Conservation (phyloP, 768 basidiomycete genomes). For the Tylopilus subfusipes region DNA sequence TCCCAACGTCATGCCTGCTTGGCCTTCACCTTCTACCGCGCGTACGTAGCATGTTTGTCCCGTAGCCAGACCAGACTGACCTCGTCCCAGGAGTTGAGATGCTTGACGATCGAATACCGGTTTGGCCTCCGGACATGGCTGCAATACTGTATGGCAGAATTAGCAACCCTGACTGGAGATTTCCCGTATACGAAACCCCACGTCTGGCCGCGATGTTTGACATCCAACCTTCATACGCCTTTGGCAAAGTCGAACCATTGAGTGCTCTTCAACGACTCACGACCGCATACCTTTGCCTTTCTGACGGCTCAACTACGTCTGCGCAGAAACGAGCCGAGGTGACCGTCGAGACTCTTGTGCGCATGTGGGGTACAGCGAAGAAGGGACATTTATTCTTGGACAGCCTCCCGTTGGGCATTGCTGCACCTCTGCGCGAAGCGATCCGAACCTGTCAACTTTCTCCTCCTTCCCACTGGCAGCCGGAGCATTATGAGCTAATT, state of each 20-base stretch:
- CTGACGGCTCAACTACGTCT: slow-evolving; percentile 48
- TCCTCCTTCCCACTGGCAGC: slow-evolving; percentile 71
- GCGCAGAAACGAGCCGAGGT: slow-evolving; percentile 65
- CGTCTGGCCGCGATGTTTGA: slow-evolving; percentile 50
- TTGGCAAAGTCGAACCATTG: slow-evolving; percentile 61
- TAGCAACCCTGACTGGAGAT: slow-evolving; percentile 67
- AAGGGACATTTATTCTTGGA: slow-evolving; percentile 49
- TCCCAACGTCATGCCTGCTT: slow-evolving; percentile 55
- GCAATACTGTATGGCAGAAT: slow-evolving; percentile 56
- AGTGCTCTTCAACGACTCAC: slow-evolving; percentile 51
- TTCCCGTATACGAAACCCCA: slow-evolving; percentile 43
- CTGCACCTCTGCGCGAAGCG: slow-evolving; percentile 80
- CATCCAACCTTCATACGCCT: slow-evolving; percentile 52
- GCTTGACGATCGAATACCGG: slow-evolving; percentile 68
- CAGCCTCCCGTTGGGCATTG: slow-evolving; percentile 63
- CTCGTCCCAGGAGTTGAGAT: slow-evolving; percentile 36
- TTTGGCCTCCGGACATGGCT: slow-evolving; percentile 76
- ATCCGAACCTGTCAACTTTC: slow-evolving; percentile 78
- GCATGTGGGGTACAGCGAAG: slow-evolving; percentile 34
- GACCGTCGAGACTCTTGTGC: slow-evolving; percentile 55
- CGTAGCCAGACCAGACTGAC: slow-evolving; percentile 8
- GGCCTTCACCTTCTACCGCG: slow-evolving; percentile 50
- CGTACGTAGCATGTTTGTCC: slow-evolving; percentile 9
- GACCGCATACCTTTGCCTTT: slow-evolving; percentile 53
- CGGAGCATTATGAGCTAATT: slow-evolving; percentile 34